Base-by-base conservation (phyloP, 306 rosid genomes). In the Pueraria montana region DNA sequence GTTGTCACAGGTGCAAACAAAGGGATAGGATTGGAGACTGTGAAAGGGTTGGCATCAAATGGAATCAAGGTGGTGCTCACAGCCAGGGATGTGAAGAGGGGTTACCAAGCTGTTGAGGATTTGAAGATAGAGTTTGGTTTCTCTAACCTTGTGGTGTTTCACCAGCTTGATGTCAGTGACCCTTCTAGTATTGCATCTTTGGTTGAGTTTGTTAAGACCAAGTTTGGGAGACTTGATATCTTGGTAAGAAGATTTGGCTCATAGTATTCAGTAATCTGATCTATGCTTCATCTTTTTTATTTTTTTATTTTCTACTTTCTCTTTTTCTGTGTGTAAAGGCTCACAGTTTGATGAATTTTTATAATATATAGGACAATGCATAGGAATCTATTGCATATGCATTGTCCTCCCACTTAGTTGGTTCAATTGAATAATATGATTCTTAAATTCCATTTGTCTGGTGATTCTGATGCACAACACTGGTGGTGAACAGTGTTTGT, bases 1-100 rank as follows among this genome's bases (percentile, higher is more conserved):
- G 88, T 87, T 10, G 90, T 87, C n/a, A 87, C 87, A 36, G 90
- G 90, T 34, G 68, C 86, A 26, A 87, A 87, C 52, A 87, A 87
- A 66, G 90, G 90, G 70, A 24, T 87, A 43, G 90, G 90, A 30
- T 79, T 78, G 20, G 88, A 77, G 20, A 85, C 80, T 50, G 84
- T 83, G 11, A 82, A 82, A 74, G 83, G 84, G 38, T 70, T 87
- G 43, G 88, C 90, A 10, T 78, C 87, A 68, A 82, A 59, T n/a
- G 87, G 90, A 1, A 4, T 87, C 10, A 87, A 30, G 46, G 90
- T 87, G 58, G 64, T 87, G 3, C 88, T 87, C 16, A 87, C 90
- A 13, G 86, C 90, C 3, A 85, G 90, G 72, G 69, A 87, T 69
- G 76, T 79, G 62, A 79, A 79, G 20, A 88, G 83, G 76, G 91